Conservation (phyloP, 2,329 filamentous ascomycete genomes). For the Colletotrichum horii region DNA sequence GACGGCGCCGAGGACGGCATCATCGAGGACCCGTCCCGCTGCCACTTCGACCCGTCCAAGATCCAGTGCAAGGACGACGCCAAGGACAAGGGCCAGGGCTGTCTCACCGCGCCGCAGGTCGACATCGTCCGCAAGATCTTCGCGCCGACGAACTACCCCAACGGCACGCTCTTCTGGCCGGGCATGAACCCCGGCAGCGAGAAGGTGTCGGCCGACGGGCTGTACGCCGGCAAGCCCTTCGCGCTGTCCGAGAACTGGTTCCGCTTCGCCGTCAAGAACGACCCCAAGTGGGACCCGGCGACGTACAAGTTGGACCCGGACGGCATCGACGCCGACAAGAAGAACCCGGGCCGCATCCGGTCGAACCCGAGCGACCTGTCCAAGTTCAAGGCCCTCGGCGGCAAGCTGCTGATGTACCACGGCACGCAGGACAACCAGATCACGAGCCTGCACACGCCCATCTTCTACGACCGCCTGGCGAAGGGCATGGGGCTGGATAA, state of each 20-base stretch:
- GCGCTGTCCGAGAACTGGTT: constrained; percentile 35
- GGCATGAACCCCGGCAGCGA: constrained; percentile 55
- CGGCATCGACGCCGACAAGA: constrained; percentile 33
- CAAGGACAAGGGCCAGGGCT: constrained; percentile 14
- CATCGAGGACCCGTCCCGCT: constrained; percentile 47
- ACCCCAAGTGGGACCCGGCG: constrained; percentile 39
- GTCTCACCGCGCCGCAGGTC: constrained; percentile 47
- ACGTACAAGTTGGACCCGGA: constrained; percentile 36
- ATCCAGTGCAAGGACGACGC: not conserved
- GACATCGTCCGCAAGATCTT: constrained; percentile 31
- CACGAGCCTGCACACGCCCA: constrained; percentile 47
- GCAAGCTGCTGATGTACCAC: constrained; percentile 53
- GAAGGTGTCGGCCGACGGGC: constrained; percentile 43
- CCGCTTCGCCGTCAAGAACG: constrained; percentile 44
- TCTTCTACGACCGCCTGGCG: constrained; percentile 54
- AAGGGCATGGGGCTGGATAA: constrained; percentile 45
- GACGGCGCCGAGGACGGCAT: constrained; percentile 54
- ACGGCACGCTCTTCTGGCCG: constrained; percentile 43
- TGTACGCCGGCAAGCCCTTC: constrained; percentile 40
- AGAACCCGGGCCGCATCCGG: constrained; percentile 41
- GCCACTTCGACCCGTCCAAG: constrained; percentile 32
- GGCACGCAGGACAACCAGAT: constrained; percentile 47
- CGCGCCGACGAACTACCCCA: constrained; percentile 30
- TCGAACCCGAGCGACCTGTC: constrained; percentile 45
- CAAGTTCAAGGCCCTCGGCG: constrained; percentile 42